These are phyloP conservation scores for Backusella parvicylindrica DNA, from an alignment of 192 early-diverging fungal genomes.

Conservation along the genomic window DNA sequence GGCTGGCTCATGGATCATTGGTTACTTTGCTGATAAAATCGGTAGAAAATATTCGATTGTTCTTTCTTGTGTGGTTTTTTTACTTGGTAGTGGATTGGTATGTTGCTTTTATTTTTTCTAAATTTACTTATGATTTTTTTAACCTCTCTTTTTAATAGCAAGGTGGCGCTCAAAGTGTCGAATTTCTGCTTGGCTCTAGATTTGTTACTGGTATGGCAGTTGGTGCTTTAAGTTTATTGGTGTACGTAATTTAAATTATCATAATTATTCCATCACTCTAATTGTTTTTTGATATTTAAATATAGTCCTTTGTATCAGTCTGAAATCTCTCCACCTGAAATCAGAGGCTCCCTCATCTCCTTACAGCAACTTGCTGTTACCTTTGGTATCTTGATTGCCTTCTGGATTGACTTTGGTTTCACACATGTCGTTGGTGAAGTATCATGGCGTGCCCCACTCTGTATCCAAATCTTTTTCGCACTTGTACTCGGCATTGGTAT, in stretches of 20 bases:
- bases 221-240: conserved; percentile 45
- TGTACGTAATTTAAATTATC: conserved; percentile 14
- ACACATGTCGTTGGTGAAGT: conserved; percentile 25
- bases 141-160: conserved; percentile 14
- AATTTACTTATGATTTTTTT: neutral
- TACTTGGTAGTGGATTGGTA: conserved; percentile 32
- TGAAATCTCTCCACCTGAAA: conserved; percentile 53
- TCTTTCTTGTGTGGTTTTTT: conserved; percentile 59
- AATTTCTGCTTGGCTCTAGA: conserved; percentile 47
- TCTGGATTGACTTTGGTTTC: conserved; percentile 49
- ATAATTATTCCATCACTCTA: conserved; percentile 4
- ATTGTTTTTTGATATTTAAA: neutral
- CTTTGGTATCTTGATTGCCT: conserved; percentile 53
- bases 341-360: conserved; percentile 53
- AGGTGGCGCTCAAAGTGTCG: conserved; percentile 27
- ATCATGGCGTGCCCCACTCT: conserved; percentile 69
- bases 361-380: conserved; percentile 58
- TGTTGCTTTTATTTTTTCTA: neutral
- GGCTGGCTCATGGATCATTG: conserved; percentile 54
- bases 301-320: conserved; percentile 45
- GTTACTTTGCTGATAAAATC: conserved; percentile 49
- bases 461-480: conserved; percentile 67
- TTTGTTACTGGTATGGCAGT: conserved; percentile 50
- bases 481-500: conserved; percentile 58
- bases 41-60: conserved; percentile 68